Base-by-base conservation (phyloP, 495 filamentous ascomycete genomes). In the Aspergillus homomorphus region DNA sequence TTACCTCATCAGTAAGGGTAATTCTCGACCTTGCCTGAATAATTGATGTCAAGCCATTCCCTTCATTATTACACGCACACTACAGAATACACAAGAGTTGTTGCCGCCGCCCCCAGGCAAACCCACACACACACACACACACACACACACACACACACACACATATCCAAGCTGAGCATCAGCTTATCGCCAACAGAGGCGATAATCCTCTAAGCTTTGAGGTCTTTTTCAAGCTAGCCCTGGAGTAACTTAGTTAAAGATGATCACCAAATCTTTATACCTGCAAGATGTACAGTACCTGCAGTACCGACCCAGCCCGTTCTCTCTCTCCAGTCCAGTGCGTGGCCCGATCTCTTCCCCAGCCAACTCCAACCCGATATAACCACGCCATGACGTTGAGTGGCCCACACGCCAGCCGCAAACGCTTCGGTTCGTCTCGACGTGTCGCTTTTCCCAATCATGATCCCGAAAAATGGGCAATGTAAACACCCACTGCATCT, bases 381-480 rank as follows among this genome's bases (percentile, higher is more conserved):
- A 45, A 12, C 62, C 62, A 64, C 62, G 52, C 49, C 20, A 45
- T 18, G 20, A 22, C 23, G 28, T 26, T 41, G 43, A 61, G 26
- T 61, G 54, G 56, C 33, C 43, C 15, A 30, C 26, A 30, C 26
- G 52, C 42, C 44, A 23, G 41, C 51, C 56, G 56, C 59, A 65
- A 65, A 65, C 63, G 57, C 59, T 62, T 59, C 33, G 43, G 43
- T 53, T 62, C 16, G 9, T 53, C 53, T 58, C 53, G 50, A 61
- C 56, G 50, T 59, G 59, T 61, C 52, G 58, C 51, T 61, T 61
- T n/a, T 38, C 28, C 22, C 20, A 45, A 8, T 19, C n/a, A 43
- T 43, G 2, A 7, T 14, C 45, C 45, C 45, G 18, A 48, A 22
- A 48, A 22, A 14, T n/a, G 23, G 23, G 12, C n/a, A 23, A 14